Evolutionary conservation across 1,284 basidiomycete species (phyloP).

Genomic region (Fomitopsis schrenkii): DNA sequence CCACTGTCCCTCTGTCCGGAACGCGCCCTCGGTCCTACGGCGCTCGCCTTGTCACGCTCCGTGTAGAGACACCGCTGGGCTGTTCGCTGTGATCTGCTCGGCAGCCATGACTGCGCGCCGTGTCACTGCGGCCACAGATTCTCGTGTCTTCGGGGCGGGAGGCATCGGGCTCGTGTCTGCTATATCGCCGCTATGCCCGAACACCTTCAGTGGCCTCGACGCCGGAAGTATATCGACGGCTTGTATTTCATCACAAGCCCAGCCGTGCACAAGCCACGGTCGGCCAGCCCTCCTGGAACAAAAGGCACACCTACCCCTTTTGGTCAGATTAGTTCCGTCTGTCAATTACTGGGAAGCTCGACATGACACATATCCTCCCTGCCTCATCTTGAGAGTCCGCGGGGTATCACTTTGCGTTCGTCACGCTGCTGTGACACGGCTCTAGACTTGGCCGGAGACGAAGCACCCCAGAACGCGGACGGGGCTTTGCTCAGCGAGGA

Average conservation of each 20-base stretch:
- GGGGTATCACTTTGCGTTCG: background rate
- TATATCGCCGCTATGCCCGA: background rate
- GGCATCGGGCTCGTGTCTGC: background rate
- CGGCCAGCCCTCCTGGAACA: background rate
- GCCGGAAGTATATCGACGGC: background rate
- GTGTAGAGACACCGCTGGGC: background rate
- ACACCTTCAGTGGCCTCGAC: background rate
- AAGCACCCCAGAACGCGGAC: background rate
- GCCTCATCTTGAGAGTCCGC: background rate
- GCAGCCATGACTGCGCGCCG: too few species aligned
- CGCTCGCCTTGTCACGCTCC: background rate
- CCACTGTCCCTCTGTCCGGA: background rate
- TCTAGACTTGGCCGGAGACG: background rate
- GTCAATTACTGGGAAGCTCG: background rate
- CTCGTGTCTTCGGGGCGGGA: background rate
- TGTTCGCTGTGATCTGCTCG: too few species aligned
- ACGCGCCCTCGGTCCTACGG: background rate
- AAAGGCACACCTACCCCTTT: background rate
- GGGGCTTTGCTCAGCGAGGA: background rate
- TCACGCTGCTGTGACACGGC: background rate
- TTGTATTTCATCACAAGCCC: background rate
- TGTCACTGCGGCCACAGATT: too few species aligned
- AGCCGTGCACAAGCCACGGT: background rate
- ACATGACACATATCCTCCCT: background rate
- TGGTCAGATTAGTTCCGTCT: background rate